Evolutionary conservation across 495 filamentous ascomycete species (phyloP).

Genomic region (Aspergillus taichungensis): DNA sequence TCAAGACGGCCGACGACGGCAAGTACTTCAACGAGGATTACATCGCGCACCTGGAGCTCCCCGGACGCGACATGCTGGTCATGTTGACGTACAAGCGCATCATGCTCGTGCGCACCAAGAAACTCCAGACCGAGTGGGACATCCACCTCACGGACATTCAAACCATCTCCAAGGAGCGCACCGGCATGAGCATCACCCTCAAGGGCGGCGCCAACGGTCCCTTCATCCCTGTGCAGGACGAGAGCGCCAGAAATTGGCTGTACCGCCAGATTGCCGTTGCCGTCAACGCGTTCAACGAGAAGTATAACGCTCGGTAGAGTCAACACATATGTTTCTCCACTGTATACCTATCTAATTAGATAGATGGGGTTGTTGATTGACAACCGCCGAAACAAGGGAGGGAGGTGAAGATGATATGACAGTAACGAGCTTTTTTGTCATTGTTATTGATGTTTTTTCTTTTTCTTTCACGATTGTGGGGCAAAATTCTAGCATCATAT

Average conservation of each 20-base stretch:
- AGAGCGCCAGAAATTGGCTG: slow-evolving; percentile 79
- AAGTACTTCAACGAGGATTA: slow-evolving; percentile 97
- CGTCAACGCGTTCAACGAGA: slow-evolving; percentile 64
- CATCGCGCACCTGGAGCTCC: slow-evolving; percentile 90
- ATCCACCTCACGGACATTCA: slow-evolving; percentile 92
- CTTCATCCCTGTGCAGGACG: slow-evolving; percentile 88
- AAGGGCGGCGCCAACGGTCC: slow-evolving; percentile 89
- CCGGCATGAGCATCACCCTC: slow-evolving; percentile 79
- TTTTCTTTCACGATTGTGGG: no score
- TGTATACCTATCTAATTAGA: slow-evolving; percentile 30
- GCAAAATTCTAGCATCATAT: no score
- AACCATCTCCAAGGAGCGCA: slow-evolving; percentile 93
- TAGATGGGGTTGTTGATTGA: slow-evolving; percentile 19
- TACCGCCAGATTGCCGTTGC: slow-evolving; percentile 62
- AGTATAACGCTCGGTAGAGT: slow-evolving; percentile 51
- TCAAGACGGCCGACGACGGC: slow-evolving; percentile 93
- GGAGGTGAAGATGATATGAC: no score
- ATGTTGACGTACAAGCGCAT: slow-evolving; percentile 91
- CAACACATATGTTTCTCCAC: background rate
- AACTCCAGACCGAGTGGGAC: slow-evolving; percentile 86
- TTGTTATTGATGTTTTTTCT: no score
- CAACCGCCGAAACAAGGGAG: background rate
- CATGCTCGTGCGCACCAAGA: slow-evolving; percentile 79
- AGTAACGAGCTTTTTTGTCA: no score
- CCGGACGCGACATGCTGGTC: slow-evolving; percentile 81